phyloP scores from a whole-genome alignment of 2,329 filamentous ascomycete species.

The Bipolaris victoriae region DNA sequence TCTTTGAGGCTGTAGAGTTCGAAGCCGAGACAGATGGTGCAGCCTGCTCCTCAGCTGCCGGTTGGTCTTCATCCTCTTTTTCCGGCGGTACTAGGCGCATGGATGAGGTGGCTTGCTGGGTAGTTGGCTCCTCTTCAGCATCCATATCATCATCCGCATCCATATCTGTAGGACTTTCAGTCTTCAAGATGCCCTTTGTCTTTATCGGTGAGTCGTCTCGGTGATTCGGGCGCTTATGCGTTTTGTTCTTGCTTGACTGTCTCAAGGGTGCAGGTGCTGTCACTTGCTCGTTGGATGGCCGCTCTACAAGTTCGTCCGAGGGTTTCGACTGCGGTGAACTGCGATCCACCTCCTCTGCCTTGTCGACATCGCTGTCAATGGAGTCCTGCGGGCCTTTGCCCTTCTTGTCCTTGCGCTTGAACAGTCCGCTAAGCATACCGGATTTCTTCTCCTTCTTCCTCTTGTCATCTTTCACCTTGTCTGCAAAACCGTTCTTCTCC shows the following conservation, averaged over 20 bases:
- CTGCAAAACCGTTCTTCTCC: constrained; percentile 69
- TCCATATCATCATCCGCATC: constrained; percentile 26
- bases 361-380: constrained; percentile 54
- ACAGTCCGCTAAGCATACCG: constrained; percentile 73
- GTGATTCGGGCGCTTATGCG: constrained; percentile 44
- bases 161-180: constrained; percentile 39
- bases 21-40: constrained; percentile 28
- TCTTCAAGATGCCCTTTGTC: constrained; percentile 41
- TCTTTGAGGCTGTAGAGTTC: constrained; percentile 36
- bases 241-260: constrained; percentile 48
- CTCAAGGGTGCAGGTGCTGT: constrained; percentile 32
- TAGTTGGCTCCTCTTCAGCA: constrained; percentile 19
- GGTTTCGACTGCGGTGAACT: constrained; percentile 44
- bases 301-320: constrained; percentile 38
- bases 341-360: constrained; percentile 47
- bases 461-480: constrained; percentile 73
- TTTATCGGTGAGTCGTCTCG: constrained; percentile 44
- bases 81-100: constrained; percentile 47
- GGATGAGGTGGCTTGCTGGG: constrained; percentile 31
- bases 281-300: constrained; percentile 38
- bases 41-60: constrained; percentile 28
- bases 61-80: constrained; percentile 21
- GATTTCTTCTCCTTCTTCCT: constrained; percentile 74
- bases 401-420: constrained; percentile 71
- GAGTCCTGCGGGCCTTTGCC: constrained; percentile 39